Base-by-base conservation (phyloP, 208 protist genomes). In the Leishmania braziliensis region DNA sequence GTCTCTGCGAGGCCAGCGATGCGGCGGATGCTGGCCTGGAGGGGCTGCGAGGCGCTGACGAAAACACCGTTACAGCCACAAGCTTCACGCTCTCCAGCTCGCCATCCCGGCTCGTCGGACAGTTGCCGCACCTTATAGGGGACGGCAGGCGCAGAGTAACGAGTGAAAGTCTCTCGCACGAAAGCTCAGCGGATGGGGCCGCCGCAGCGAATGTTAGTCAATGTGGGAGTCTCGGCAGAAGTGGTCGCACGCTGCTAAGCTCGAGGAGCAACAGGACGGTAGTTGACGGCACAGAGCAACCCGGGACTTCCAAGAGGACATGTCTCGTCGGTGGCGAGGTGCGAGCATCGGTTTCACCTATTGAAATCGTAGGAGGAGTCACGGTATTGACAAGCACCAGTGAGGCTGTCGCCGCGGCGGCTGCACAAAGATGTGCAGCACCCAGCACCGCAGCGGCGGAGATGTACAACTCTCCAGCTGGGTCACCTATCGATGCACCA, bases 1-100 rank as follows among this genome's bases (percentile, higher is more conserved):
- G 82, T 2, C 63, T 85, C 12, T 39, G 23, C 23, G 82, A 85
- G 50, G 56, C 82, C 8, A 53, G 69, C 0, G 77, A 80, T 5
- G 82, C 82, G 20, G 82, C 72, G 26, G 69, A 73, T 51, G 43
- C 72, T 0, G 77, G 71, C 1, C 39, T 75, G 20, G 53, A 43
- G 18, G 48, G 70, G 70, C 70, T 16, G 18, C 70, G 23, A 53
- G n/a, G 6, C 48, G 70, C 9, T 8, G 62, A 43, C 62, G 48
- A 75, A 12, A 48, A 75, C 46, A 75, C 46, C 5, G 43, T 56
- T n/a, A 71, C 66, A 48, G 66, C 66, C 36, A 71, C 70, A 29
- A 75, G 70, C 48, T 56, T 75, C 70, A 56, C 70, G 9, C 70
- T 75, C n/a, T 75, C 70, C 48, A 23, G 70, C 48, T 75, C 46